Evolutionary conservation across 441 rosid species (phyloP), one percentile per base, ranked within the genome.

Genomic region (Pelargonium australe): DNA sequence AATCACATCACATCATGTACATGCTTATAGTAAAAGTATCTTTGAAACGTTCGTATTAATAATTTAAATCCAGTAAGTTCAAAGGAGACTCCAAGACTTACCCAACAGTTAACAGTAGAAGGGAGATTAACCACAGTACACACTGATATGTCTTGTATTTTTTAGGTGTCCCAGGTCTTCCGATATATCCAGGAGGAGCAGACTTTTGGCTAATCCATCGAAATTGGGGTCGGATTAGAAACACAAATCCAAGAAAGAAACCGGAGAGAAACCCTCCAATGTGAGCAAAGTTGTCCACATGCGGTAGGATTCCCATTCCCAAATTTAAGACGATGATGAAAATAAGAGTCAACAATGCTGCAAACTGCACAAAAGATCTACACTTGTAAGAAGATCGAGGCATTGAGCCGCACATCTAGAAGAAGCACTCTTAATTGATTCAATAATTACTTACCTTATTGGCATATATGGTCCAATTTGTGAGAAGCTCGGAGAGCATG

Each of bases 201-300:
- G 79, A 82, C 70, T 79, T 85, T 67, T 81, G 82, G 80, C 80
- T 88, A 69, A 86, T 77, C 86, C 91, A 93, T 45, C 87, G 92
- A 66, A 83, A 91, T 58, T 93, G 98, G 44, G 97, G 98, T 20
- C 96, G 90, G 23, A 89, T 81, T 74, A 93, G 77, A 78, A 87
- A 83, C 70, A 93, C 86, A 74, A 91, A 93, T 62, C 98, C 98
- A 41, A 91, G 98, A 74, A 93, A 81, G 80, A 89, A 89, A 12
- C 98, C 97, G 12, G 95, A 84, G 4, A 87, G 31, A 77, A 93
- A 93, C 65, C 98, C 98, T 60, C 98, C 97, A 8, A 91, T 81
- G 77, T 89, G 98, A 57, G 98, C 96, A 87, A 85, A 93, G 84
- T 88, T 93, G 87, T 93, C 98, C 73, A 93, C 93, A 0, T 87